phyloP scores from a whole-genome alignment of 768 basidiomycete genomes.

The Austroboletus festivus region DNA sequence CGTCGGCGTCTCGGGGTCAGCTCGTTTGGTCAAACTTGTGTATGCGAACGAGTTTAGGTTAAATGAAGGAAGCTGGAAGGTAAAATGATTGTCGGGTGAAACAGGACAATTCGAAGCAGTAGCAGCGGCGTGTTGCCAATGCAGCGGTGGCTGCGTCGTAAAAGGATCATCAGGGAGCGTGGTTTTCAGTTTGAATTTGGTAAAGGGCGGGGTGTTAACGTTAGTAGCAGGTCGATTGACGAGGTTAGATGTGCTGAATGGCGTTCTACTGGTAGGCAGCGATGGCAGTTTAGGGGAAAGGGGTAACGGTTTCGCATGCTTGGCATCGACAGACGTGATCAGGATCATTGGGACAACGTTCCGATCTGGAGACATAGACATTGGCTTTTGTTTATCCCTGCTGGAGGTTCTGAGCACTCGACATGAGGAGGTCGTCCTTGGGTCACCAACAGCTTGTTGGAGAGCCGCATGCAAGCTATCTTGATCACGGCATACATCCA shows the following conservation, averaged over 20 bases:
- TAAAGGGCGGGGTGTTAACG: background rate
- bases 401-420: background rate
- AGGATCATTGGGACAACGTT: constrained; percentile 20
- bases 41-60: background rate
- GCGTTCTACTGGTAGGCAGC: constrained; percentile 3
- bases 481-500: background rate
- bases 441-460: background rate
- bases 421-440: background rate
- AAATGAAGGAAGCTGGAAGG: constrained; percentile 16
- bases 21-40: background rate
- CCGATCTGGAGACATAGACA: background rate
- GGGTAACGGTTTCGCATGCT: constrained; percentile 21
- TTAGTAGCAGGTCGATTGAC: constrained; percentile 9
- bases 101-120: background rate
- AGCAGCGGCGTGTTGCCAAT: background rate
- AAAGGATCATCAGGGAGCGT: constrained; percentile 17
- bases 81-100: background rate
- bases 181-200: background rate
- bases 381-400: background rate
- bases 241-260: constrained; percentile 11
- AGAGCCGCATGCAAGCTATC: background rate
- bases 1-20: constrained; percentile 24
- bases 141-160: background rate
- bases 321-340: constrained; percentile 25
- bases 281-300: constrained; percentile 8